Evolutionary conservation across 2,329 filamentous ascomycete genomes (phyloP), one percentile per base, ranked within the genome.

Genomic region (Sporothrix inflata): DNA sequence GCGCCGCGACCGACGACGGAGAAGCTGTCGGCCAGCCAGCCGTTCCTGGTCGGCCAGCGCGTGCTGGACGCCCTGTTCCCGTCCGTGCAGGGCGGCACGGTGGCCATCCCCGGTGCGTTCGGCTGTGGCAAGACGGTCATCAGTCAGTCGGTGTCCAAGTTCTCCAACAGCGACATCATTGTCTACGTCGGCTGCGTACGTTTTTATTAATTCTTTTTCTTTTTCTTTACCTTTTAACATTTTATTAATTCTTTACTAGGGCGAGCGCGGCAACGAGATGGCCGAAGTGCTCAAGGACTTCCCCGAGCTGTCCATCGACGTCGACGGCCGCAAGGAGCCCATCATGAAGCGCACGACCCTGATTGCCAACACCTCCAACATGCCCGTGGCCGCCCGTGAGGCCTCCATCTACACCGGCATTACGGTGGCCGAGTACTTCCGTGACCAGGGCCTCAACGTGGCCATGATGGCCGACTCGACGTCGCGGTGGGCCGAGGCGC

Each of bases 401-500:
- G 96, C 96, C 72, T 99, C 96, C 76, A 99, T 99, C 81, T 99
- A 99, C 84, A 99, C 96, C 3, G 96, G 89, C 67, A 97, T 98
- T 76, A 97, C 94, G 0, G 91, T 98, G 0, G 93, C 94, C 55
- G 96, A 99, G 81, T 99, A 99, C 79, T 98, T 98, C 86, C 89
- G 96, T 76, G 96, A 99, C 80, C 94, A 97, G 83, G 96, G 96
- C 75, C 95, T 98, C 83, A 89, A 97, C 81, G 96, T 99, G 51
- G 95, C 96, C 78, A 99, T 99, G 96, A 99, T 99, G 96, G 96
- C 96, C 75, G 96, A 99, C 84, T 98, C 96, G 19, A 92, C 95
- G 69, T 99, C 96, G 70, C 94, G 96, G 76, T 99, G 96, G 96
- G 96, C 96, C 75, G 96, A 99, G 85, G 96, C 96, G 80, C 89